Evolutionary conservation across 2,329 filamentous ascomycete species (phyloP).

Genomic region (Fusarium sororula): DNA sequence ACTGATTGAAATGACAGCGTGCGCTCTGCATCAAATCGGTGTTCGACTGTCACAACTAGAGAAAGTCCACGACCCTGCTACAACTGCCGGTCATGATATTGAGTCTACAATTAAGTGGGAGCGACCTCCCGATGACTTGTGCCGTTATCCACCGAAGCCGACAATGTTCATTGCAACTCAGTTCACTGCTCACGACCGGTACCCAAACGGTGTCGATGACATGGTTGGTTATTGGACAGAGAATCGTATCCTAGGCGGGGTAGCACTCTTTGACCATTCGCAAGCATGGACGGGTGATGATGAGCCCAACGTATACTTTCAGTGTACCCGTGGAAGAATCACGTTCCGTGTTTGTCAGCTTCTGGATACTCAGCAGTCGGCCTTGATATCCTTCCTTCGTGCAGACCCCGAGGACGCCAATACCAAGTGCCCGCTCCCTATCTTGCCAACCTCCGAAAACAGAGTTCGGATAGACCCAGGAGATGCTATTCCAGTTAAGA

Average conservation of each 20-base stretch:
- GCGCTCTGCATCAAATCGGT: too few species aligned
- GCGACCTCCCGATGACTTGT: neutral
- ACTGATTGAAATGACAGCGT: too few species aligned
- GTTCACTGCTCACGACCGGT: conserved; percentile 2
- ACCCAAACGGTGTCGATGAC: conserved; percentile 6
- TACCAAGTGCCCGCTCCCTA: neutral
- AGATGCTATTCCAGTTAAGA: neutral
- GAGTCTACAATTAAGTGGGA: conserved; percentile 1
- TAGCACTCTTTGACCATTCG: conserved; percentile 8
- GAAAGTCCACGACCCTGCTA: neutral
- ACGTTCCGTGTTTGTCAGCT: conserved; percentile 18
- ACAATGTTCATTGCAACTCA: conserved; percentile 8
- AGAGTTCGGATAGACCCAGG: conserved; percentile 2
- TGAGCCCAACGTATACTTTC: conserved; percentile 9
- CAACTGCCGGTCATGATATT: neutral
- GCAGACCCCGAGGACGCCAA: neutral
- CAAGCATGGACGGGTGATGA: neutral
- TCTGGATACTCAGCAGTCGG: conserved; percentile 6
- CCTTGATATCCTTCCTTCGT: conserved; percentile 4
- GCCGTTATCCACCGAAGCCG: neutral
- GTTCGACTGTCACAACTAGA: too few species aligned
- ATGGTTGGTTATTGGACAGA: conserved; percentile 22
- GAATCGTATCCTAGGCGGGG: conserved; percentile 15
- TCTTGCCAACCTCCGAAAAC: conserved; percentile 1
- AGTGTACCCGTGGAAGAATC: neutral